phyloP scores from a whole-genome alignment of 768 basidiomycete genomes.

The Punctularia strigosozonata region DNA sequence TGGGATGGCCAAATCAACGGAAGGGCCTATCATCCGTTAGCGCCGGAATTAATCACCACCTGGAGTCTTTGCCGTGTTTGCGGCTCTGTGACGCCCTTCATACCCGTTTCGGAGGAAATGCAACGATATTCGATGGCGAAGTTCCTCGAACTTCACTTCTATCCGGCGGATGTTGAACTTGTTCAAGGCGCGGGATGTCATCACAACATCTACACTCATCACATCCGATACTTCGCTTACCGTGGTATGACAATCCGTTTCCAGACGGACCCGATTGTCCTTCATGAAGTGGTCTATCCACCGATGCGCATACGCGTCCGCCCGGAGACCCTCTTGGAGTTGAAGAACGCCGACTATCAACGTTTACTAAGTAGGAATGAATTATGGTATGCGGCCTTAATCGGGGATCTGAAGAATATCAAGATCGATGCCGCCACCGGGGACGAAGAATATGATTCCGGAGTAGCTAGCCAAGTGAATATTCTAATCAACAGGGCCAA shows the following conservation, averaged over 20 bases:
- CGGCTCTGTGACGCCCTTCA: constrained; percentile 74
- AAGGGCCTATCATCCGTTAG: constrained; percentile 32
- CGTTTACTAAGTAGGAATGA: constrained; percentile 60
- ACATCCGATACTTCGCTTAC: constrained; percentile 81
- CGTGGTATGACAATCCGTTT: constrained; percentile 83
- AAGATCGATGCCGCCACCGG: constrained; percentile 72
- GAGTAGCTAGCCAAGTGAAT: constrained; percentile 51
- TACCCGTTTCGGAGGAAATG: constrained; percentile 85
- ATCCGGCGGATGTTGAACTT: constrained; percentile 76
- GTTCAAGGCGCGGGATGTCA: constrained; percentile 85
- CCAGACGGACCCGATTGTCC: constrained; percentile 68
- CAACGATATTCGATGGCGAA: constrained; percentile 91
- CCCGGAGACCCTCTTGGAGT: constrained; percentile 75
- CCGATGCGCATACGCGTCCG: constrained; percentile 77
- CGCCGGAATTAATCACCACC: constrained; percentile 74
- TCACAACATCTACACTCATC: constrained; percentile 90
- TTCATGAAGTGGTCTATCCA: constrained; percentile 85
- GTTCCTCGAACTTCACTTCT: constrained; percentile 93
- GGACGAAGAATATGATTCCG: constrained; percentile 59
- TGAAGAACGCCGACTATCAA: constrained; percentile 89
- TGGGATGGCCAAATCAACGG: constrained; percentile 73
- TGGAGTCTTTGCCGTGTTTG: constrained; percentile 83
- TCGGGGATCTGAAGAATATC: constrained; percentile 67
- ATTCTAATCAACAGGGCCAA: constrained; percentile 62
- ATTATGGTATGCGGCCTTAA: constrained; percentile 62